Evolutionary conservation across 352 stramenopile genomes (phyloP).

Genomic region (Phytophthora fragariaefolia): DNA sequence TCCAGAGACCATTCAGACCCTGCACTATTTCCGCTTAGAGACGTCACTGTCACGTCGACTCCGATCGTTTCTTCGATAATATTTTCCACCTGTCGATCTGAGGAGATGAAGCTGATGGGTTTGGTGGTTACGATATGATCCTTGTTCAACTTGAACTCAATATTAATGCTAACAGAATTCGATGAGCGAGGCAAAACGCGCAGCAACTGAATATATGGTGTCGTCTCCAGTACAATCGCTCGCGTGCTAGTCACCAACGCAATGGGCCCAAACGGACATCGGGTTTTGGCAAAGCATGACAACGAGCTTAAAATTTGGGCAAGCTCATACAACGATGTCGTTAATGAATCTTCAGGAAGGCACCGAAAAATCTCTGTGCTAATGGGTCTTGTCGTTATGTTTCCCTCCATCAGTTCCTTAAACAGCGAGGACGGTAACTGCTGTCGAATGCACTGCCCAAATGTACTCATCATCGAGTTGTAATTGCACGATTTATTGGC

Average conservation of each 20-base stretch:
- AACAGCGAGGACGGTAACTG: slow-evolving; percentile 7
- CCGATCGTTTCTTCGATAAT: slow-evolving; percentile 5
- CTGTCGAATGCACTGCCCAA: slow-evolving; percentile 18
- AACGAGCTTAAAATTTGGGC: background rate
- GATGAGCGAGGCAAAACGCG: slow-evolving; percentile 10
- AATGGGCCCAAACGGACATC: slow-evolving; percentile 25
- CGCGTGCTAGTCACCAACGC: slow-evolving; percentile 7
- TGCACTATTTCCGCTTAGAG: background rate
- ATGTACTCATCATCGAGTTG: slow-evolving; percentile 1
- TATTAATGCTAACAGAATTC: slow-evolving; percentile 1
- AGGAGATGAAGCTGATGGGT: background rate
- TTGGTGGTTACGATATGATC: slow-evolving; percentile 5
- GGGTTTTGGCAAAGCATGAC: slow-evolving; percentile 20
- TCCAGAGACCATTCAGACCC: slow-evolving; percentile 18
- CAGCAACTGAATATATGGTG: slow-evolving; percentile 25
- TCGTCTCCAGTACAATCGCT: slow-evolving; percentile 22
- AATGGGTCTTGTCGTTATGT: background rate
- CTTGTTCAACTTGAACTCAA: background rate
- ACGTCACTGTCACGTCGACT: slow-evolving; percentile 1
- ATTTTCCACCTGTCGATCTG: slow-evolving; percentile 1
- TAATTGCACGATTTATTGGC: slow-evolving; percentile 13
- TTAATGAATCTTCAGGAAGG: background rate
- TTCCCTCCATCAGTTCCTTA: slow-evolving; percentile 1
- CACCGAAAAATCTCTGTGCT: slow-evolving; percentile 14
- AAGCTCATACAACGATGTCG: background rate